Base-by-base conservation (phyloP, 75 land plant genomes). In the Cupressus sempervirens region DNA sequence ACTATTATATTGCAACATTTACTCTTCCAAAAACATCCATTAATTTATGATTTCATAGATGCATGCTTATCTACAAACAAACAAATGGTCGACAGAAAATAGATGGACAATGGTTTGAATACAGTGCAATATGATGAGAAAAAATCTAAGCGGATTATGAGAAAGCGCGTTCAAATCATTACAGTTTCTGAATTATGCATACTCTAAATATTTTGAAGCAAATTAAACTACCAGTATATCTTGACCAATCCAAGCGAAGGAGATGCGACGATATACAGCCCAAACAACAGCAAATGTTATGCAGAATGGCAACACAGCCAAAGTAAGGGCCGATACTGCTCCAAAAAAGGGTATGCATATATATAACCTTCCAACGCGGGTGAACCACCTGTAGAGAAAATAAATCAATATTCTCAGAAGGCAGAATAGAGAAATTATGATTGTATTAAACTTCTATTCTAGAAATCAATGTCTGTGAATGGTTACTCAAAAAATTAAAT, bases 161-260 rank as follows among this genome's bases (percentile, higher is more conserved):
- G 23, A 34, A 68, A n/a, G 35, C 20, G 13, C 16, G 23, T 80
- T 36, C 82, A 32, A 80, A n/a, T 43, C 26, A 10, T 40, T 43
- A 15, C 6, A 23, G 23, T 80, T 80, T 80, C 30, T 40, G 11
- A 80, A 23, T 23, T 15, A 80, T 80, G 48, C 34, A 80, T 1
- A 62, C 18, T 82, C 32, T 15, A 82, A 45, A 82, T 7, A 82
- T 10, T 20, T 32, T 50, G 38, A 54, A 56, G 54, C 38, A 29
- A 36, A 40, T 18, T 62, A 14, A 65, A 94, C 86, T 95, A 98
- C 99, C 83, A 98, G 93, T 30, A 98, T 93, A 89, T 98, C 99
- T 88, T 98, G 99, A 84, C 94, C 98, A 72, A 98, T 92, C 99
- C 99, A 98, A 65, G 99, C 99, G 88, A 93, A 93, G 26, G 90